Evolutionary conservation across 2,329 filamentous ascomycete genomes (phyloP), one percentile per base, ranked within the genome.

Genomic region (Arthrobotrys iridis): DNA sequence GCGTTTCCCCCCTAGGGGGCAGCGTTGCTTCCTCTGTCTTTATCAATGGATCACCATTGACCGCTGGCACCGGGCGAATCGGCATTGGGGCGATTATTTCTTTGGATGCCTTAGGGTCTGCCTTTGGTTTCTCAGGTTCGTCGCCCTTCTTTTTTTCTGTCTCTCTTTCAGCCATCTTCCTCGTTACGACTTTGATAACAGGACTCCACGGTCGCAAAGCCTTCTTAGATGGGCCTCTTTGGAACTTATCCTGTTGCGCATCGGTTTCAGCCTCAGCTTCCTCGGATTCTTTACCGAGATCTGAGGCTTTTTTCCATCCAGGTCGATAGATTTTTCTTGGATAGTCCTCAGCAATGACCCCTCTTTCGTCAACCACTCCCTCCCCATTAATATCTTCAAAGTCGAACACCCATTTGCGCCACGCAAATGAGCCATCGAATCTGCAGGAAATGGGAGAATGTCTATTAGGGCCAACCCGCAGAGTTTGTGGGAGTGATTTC

Each of bases 301-400:
- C 52, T 6, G 65, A 60, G 8, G 33, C 26, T 33, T 55, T 70
- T 26, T 26, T 22, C 48, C 55, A 40, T 60, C 28, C 58, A 22
- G 50, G 50, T 20, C 30, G 15, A 10, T 22, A 24, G 18, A 55
- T 2, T 18, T 46, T 65, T 20, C 66, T 65, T 11, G 64, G 58
- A 22, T 55, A 76, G 22, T 76, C 30, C 15, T 60, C 50, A 1
- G 72, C 66, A 11, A 76, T 35, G 3, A 76, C 64, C 4, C 72
- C 72, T 46, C 66, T 76, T 15, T 76, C 72, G 20, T 76, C 66
- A 46, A 76, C 60, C 7, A 76, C 65, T 24, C 72, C 72, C 35
- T 71, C 65, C 3, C 72, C 72, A 33, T 76, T 76, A 50, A 75
- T 66, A 59, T 76, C 72, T 28, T 70, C 66, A 20, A 76, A 76